Evolutionary conservation across 2,329 filamentous ascomycete genomes (phyloP), one percentile per base, ranked within the genome.

Genomic region (Ilyonectria destructans): DNA sequence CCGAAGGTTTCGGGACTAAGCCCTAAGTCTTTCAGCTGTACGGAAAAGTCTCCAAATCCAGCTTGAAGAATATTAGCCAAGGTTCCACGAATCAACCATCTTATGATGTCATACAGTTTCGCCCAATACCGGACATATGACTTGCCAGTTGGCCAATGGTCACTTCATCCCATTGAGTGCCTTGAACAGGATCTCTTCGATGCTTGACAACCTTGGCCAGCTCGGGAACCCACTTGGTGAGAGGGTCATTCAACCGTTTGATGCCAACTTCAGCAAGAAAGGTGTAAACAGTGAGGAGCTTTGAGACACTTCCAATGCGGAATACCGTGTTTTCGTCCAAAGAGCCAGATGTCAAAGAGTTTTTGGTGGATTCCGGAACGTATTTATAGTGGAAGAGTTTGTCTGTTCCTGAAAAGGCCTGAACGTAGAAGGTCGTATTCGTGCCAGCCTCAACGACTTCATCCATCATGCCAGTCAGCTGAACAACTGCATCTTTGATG

Each of bases 281-380:
- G 1, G 69, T 52, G 43, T 75, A 76, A 1, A 73, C 65, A 3
- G 72, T 75, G 23, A 75, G 29, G 0, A 77, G 51, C 49, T 77
- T 78, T 2, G 75, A 72, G 4, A 77, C 64, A 35, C 74, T 77
- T 1, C 75, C 75, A 19, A 77, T 71, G 15, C 75, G 75, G 54
- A 67, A 74, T 6, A 75, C 48, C 2, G 75, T 75, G 21, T 75
- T 58, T n/a, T 64, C 56, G 31, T 73, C 21, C 23, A 66, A 29
- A 10, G 33, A 33, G 3, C 58, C 58, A 17, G 48, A 43, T 7
- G 58, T 54, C 35, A 61, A 61, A 2, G 48, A 54, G 7, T 43
- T 26, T 12, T 29, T 19, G 19, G 17, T 61, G n/a, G 13, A 45
- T 43, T 48, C 48, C 17, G 58, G 58, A 17, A 21, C 35, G n/a